A percentile compares a stretch with the other conserved stretches of the same genome.
Conservation (phyloP, 2,329 filamentous ascomycete genomes). For the Ramularia endophylla region DNA sequence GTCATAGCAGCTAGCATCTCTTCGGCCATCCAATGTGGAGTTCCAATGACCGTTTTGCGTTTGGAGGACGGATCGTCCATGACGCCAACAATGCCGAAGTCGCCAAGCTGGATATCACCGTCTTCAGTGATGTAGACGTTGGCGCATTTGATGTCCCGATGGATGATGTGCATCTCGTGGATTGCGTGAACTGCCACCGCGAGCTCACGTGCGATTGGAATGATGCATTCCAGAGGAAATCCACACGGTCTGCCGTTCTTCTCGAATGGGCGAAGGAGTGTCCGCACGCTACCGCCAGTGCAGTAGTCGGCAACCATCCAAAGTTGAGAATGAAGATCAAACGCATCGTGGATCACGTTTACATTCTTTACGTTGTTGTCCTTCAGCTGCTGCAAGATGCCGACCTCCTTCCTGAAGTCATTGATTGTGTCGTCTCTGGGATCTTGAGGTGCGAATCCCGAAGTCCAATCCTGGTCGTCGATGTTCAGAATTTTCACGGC, state of each 20-base stretch:
- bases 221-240: conserved; percentile 56
- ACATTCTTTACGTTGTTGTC: conserved; percentile 72
- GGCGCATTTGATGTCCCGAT: conserved; percentile 62
- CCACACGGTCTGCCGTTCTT: conserved; percentile 23
- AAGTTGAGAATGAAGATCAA: conserved; percentile 70
- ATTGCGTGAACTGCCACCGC: conserved; percentile 56
- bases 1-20: conserved; percentile 48
- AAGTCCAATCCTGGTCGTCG: conserved; percentile 60
- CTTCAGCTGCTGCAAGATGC: conserved; percentile 64
- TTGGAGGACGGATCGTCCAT: conserved; percentile 68
- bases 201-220: conserved; percentile 58
- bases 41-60: conserved; percentile 73
- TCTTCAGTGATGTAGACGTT: conserved; percentile 75
- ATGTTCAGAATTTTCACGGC: conserved; percentile 82
- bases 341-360: conserved; percentile 73
- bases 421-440: conserved; percentile 49
- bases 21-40: conserved; percentile 80
- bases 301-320: conserved; percentile 89
- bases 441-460: conserved; percentile 48
- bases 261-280: conserved; percentile 46
- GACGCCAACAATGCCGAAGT: conserved; percentile 77
- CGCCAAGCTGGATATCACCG: conserved; percentile 72
- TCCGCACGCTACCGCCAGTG: conserved; percentile 72
- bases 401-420: conserved; percentile 57
- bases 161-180: conserved; percentile 60